Conservation (phyloP, 2,329 filamentous ascomycete genomes). For the Leptographium galeiforme region DNA sequence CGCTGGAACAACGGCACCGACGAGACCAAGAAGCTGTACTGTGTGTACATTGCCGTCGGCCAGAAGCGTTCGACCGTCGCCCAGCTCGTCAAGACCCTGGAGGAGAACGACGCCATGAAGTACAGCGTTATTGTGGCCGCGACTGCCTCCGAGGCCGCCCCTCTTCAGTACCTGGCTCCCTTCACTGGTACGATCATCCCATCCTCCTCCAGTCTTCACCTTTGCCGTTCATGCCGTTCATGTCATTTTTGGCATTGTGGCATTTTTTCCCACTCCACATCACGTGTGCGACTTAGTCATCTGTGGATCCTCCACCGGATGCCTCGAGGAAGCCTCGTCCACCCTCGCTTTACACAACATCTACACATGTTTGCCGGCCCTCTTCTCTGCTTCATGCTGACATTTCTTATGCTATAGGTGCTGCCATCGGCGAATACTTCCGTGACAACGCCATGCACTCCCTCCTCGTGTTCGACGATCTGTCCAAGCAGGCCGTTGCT, state of each 20-base stretch:
- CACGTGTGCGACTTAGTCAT: no score
- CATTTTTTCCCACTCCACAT: no score
- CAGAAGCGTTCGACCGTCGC: constrained; percentile 99
- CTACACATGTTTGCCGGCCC: not conserved
- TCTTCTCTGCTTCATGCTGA: not conserved
- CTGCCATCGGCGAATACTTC: constrained; percentile 46
- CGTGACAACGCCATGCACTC: constrained; percentile 78
- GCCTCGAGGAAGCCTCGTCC: no score
- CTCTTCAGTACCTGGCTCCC: constrained; percentile 85
- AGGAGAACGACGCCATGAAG: constrained; percentile 99
- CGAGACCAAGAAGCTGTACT: constrained; percentile 98
- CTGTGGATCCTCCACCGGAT: no score
- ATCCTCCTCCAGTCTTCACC: constrained; percentile 1
- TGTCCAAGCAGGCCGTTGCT: constrained; percentile 94
- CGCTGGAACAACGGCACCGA: constrained; percentile 82
- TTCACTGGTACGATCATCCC: no score
- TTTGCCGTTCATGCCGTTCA: not conserved
- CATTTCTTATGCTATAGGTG: constrained; percentile 26
- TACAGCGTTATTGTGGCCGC: constrained; percentile 90
- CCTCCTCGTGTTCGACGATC: constrained; percentile 84
- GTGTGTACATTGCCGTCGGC: constrained; percentile 95
- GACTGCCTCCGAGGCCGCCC: constrained; percentile 92
- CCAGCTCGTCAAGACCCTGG: constrained; percentile 98
- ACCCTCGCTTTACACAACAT: no score
- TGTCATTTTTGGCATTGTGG: no score